Evolutionary conservation across 139 green algal genomes (phyloP).

Genomic region (Monoraphidium neglectum): DNA sequence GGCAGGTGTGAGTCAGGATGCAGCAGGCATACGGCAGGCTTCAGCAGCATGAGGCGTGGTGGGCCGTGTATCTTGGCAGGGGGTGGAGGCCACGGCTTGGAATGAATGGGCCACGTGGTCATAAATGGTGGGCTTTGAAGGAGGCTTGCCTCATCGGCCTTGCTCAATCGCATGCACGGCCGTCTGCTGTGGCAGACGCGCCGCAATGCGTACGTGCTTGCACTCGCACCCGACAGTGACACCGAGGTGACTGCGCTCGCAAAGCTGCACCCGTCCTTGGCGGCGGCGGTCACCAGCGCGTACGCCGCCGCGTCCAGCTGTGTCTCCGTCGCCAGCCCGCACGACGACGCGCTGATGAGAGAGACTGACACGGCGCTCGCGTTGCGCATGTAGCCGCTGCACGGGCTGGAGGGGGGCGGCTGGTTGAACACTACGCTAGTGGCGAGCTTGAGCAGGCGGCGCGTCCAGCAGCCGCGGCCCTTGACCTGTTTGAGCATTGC

Average conservation of each 20-base stretch:
- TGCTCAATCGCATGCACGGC: neutral
- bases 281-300: constrained; percentile 29
- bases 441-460: constrained; percentile 5
- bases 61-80: neutral
- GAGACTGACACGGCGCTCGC: constrained; percentile 18
- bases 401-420: constrained; percentile 14
- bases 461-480: constrained; percentile 18
- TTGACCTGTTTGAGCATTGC: neutral
- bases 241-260: constrained; percentile 24
- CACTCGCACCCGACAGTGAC: neutral
- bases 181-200: neutral
- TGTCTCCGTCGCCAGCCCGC: constrained; percentile 1
- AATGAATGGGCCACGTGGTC: neutral
- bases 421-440: constrained; percentile 7
- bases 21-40: neutral
- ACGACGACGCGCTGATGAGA: constrained; percentile 25
- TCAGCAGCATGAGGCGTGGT: neutral
- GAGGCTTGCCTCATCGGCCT: no score
- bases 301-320: constrained; percentile 22
- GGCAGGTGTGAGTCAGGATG: neutral
- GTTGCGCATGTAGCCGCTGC: constrained; percentile 20
- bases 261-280: constrained; percentile 29
- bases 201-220: no score
- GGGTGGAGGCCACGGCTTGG: neutral
- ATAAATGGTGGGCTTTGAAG: neutral